These are phyloP conservation scores for Saussurea involucrata DNA, from an alignment of 129 eudicot genomes.

Conservation along the genomic window DNA sequence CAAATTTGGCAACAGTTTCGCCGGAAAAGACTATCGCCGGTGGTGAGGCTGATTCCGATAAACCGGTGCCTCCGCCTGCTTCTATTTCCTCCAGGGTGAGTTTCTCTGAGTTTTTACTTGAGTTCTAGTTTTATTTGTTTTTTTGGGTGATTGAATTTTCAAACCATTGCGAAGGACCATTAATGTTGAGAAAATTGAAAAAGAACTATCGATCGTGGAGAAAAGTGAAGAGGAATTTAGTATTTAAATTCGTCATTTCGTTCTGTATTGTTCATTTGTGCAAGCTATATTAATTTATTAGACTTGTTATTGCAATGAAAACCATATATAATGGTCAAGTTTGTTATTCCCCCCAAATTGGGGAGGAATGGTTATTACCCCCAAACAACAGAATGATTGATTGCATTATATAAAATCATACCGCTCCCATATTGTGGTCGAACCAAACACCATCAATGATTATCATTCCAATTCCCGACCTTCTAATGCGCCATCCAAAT, in stretches of 20 bases:
- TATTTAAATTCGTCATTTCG: background rate
- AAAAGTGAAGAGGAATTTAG: background rate
- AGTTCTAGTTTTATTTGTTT: background rate
- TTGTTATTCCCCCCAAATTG: background rate
- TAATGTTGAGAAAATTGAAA: background rate
- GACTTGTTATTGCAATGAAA: background rate
- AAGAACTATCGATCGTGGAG: background rate
- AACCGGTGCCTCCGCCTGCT: conserved; percentile 24
- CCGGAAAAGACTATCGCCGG: conserved; percentile 29
- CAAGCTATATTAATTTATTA: background rate
- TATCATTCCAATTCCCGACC: background rate
- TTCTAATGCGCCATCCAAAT: background rate
- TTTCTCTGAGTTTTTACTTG: background rate
- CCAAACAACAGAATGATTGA: background rate
- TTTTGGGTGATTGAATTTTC: background rate
- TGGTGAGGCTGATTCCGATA: conserved; percentile 33
- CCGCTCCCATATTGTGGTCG: no score
- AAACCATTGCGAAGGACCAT: background rate
- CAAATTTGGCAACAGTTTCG: conserved; percentile 62
- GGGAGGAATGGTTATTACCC: background rate
- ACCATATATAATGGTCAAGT: background rate
- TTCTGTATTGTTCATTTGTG: background rate
- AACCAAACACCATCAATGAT: background rate
- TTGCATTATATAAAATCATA: background rate
- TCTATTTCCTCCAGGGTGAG: conserved; percentile 65